A percentile compares a stretch with the other conserved stretches of the same genome.
Conservation (phyloP, 2,329 filamentous ascomycete genomes). For the Pseudogymnoascus sp. region DNA sequence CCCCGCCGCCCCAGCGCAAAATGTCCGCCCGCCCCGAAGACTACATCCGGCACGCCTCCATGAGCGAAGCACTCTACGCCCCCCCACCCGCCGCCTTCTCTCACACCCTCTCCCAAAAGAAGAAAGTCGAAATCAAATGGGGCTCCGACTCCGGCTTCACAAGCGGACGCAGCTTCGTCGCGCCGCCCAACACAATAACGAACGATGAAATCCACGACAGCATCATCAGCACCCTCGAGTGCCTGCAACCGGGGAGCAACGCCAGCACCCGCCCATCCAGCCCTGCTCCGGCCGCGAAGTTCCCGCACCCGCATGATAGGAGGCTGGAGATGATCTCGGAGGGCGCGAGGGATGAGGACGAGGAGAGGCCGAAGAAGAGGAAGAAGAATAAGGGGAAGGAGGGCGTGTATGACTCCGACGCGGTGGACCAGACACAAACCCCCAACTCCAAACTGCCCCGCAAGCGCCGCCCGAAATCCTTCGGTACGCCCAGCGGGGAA, state of each 20-base stretch:
- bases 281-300: conserved; percentile 30
- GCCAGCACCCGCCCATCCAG: conserved; percentile 53
- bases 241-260: conserved; percentile 47
- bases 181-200: conserved; percentile 47
- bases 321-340: conserved; percentile 13
- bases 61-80: background rate
- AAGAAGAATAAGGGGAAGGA: conserved; percentile 46
- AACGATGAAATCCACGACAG: conserved; percentile 47
- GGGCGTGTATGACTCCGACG: conserved; percentile 35
- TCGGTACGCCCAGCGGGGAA: conserved; percentile 22
- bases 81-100: background rate
- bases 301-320: conserved; percentile 16
- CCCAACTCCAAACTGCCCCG: conserved; percentile 23
- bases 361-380: conserved; percentile 40
- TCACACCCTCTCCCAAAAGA: background rate
- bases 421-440: conserved; percentile 24
- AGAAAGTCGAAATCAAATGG: conserved; percentile 47
- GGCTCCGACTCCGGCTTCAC: conserved; percentile 61
- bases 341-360: conserved; percentile 27
- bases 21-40: conserved; percentile 1
- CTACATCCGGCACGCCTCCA: conserved; percentile 7
- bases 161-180: conserved; percentile 47
- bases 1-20: background rate
- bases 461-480: conserved; percentile 25
- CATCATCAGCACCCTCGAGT: conserved; percentile 47